Conservation (phyloP, 441 rosid genomes). For the Isatis lusitanica region DNA sequence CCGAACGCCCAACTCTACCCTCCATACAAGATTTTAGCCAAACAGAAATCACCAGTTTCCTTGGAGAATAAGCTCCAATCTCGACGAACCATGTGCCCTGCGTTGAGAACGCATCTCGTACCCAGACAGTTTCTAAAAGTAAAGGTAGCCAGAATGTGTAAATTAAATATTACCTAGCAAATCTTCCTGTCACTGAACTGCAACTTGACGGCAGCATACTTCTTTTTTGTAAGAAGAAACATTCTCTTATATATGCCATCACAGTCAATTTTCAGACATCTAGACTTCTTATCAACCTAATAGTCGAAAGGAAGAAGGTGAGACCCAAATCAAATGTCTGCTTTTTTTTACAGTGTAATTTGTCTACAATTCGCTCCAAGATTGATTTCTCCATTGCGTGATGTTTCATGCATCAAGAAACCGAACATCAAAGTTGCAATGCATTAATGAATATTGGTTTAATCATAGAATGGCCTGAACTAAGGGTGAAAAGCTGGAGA, state of each 20-base stretch:
- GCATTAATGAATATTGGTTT: background rate
- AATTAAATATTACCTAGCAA: slow-evolving; percentile 57
- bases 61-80: slow-evolving; percentile 98
- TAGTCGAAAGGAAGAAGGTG: slow-evolving; percentile 30
- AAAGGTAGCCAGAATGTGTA: slow-evolving; percentile 9
- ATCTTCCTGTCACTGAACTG: slow-evolving; percentile 72
- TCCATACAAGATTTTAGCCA: slow-evolving; percentile 83
- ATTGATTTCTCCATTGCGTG: background rate
- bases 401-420: slow-evolving; percentile 19
- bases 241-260: slow-evolving; percentile 96
- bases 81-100: slow-evolving; percentile 98
- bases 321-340: slow-evolving; percentile 22
- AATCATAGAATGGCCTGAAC: background rate
- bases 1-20: no score
- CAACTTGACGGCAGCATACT: slow-evolving; percentile 96
- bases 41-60: slow-evolving; percentile 88
- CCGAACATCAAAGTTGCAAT: background rate
- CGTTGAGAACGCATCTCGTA: slow-evolving; percentile 40
- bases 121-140: slow-evolving; percentile 24
- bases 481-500: background rate
- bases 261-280: slow-evolving; percentile 87
- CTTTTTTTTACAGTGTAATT: background rate
- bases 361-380: background rate
- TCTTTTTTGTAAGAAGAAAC: slow-evolving; percentile 96
- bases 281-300: slow-evolving; percentile 93